These are phyloP conservation scores for Rhododendron mucronatum DNA, from an alignment of 148 eudicot species.

Conservation along the genomic window DNA sequence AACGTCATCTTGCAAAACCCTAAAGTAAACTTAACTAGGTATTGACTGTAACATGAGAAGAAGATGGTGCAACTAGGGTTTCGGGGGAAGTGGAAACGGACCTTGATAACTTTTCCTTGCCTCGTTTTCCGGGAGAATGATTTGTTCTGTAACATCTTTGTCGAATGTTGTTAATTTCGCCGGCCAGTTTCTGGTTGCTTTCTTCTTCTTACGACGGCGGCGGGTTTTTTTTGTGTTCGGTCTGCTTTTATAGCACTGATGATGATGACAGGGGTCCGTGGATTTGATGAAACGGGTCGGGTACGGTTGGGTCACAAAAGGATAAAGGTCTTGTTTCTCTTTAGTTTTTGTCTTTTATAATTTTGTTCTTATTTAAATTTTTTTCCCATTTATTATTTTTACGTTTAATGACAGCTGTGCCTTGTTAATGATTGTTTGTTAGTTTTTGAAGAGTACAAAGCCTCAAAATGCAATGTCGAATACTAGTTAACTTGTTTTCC, in stretches of 20 bases:
- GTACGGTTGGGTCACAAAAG: too few species aligned
- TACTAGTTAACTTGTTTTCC: too few species aligned
- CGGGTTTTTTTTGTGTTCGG: background rate
- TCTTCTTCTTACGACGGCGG: background rate
- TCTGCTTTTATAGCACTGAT: background rate
- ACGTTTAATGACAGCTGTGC: too few species aligned
- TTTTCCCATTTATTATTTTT: too few species aligned
- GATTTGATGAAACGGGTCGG: background rate
- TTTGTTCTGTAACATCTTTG: constrained; percentile 72
- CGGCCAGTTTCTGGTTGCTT: background rate
- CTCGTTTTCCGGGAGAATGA: constrained; percentile 64
- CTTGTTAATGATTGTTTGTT: too few species aligned
- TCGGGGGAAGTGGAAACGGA: constrained; percentile 7
- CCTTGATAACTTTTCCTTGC: constrained; percentile 86
- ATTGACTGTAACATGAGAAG: background rate
- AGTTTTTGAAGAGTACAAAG: too few species aligned
- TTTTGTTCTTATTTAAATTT: too few species aligned
- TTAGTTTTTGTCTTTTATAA: too few species aligned
- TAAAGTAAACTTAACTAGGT: background rate
- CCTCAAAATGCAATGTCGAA: too few species aligned
- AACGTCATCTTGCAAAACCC: background rate
- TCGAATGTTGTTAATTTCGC: background rate
- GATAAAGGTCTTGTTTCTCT: too few species aligned
- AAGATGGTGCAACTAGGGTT: constrained; percentile 1
- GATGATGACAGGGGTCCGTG: background rate